These are phyloP conservation scores for Yarrowia sp. DNA, from an alignment of 805 yeast genomes.

Conservation along the genomic window DNA sequence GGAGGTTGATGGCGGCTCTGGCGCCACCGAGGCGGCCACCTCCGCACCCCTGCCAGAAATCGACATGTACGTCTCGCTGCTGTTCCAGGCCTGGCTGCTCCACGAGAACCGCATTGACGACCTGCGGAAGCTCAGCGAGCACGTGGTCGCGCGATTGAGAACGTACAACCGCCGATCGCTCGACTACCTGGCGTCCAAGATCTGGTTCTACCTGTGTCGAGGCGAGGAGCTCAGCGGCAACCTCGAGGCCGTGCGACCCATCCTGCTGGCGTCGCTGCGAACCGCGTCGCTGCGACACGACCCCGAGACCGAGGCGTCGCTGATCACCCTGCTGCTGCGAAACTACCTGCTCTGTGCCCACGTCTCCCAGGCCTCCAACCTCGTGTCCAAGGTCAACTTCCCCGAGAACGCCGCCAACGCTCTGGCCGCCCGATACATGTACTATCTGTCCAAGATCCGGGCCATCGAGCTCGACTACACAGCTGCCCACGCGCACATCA, in stretches of 20 bases:
- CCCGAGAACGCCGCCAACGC: constrained; percentile 86
- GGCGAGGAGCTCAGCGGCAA: constrained; percentile 61
- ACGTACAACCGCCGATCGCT: constrained; percentile 75
- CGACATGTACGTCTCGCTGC: constrained; percentile 72
- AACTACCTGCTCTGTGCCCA: constrained; percentile 75
- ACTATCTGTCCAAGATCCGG: constrained; percentile 83
- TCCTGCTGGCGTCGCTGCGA: constrained; percentile 70
- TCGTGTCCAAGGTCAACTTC: constrained; percentile 84
- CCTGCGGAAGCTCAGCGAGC: constrained; percentile 46
- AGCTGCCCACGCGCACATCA: constrained; percentile 81
- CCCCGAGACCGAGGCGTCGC: constrained; percentile 82
- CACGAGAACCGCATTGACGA: constrained; percentile 58
- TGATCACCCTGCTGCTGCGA: constrained; percentile 82
- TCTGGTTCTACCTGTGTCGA: constrained; percentile 88
- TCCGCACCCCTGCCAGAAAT: constrained; percentile 64
- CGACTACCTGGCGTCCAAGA: constrained; percentile 82
- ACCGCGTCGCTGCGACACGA: constrained; percentile 91
- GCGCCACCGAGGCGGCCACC: constrained; percentile 15
- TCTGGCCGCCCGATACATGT: constrained; percentile 85
- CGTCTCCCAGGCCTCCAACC: constrained; percentile 80
- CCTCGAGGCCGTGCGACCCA: constrained; percentile 61
- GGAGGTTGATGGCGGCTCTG: constrained; percentile 29
- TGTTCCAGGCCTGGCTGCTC: constrained; percentile 72
- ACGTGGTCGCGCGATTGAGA: constrained; percentile 44
- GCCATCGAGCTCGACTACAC: constrained; percentile 93